A percentile compares a stretch with the other conserved stretches of the same genome.
These are phyloP conservation scores for Aegilops speltoides DNA, from an alignment of 176 grass and related monocot species.

Conservation along the genomic window DNA sequence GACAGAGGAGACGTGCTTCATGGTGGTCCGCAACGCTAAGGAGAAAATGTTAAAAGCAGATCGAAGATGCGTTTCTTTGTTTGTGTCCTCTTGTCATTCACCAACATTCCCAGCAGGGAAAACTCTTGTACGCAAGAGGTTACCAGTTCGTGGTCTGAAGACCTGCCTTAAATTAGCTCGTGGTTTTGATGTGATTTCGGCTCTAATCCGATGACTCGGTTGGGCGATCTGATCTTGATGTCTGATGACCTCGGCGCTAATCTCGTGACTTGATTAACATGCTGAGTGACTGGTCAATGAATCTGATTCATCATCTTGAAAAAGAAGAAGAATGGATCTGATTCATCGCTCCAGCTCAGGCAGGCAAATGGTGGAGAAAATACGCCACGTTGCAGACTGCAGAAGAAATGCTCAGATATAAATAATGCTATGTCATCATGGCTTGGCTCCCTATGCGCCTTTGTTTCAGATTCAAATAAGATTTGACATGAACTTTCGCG, in stretches of 20 bases:
- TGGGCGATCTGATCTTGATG: neutral
- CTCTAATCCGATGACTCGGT: neutral
- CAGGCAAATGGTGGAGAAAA: neutral
- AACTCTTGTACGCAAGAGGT: neutral
- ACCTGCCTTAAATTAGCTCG: neutral
- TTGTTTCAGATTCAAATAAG: neutral
- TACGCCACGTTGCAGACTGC: neutral
- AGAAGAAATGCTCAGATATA: neutral
- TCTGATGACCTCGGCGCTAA: neutral
- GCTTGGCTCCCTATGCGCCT: neutral
- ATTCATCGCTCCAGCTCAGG: too few relatives aligned
- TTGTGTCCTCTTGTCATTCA: neutral
- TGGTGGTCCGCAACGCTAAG: too few relatives aligned
- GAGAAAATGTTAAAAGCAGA: too few relatives aligned
- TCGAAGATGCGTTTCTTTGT: neutral
- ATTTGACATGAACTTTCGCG: neutral
- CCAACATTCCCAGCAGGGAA: neutral
- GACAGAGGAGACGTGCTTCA: too few relatives aligned
- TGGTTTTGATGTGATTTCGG: neutral
- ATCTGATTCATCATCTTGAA: neutral
- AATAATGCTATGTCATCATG: neutral
- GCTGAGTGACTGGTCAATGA: neutral
- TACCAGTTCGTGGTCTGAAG: too few relatives aligned
- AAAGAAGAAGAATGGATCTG: too few relatives aligned
- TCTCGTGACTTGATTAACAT: neutral